Conservation (phyloP, 352 stramenopile genomes). For the Salisapilia sapeloensis region DNA sequence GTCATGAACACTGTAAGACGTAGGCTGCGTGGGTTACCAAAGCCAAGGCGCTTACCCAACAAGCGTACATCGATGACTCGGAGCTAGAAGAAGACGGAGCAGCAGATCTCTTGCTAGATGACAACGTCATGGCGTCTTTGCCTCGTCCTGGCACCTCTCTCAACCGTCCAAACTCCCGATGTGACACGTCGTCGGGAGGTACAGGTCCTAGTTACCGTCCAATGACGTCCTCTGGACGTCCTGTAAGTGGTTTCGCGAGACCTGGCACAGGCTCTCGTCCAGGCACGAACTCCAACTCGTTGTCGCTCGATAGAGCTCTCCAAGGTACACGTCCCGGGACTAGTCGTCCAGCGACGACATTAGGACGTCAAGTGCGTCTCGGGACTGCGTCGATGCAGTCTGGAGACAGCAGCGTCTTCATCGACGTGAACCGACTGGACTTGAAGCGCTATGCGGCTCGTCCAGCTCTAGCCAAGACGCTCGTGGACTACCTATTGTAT, state of each 20-base stretch:
- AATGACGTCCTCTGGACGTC: constrained; percentile 69
- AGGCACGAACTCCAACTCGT: constrained; percentile 35
- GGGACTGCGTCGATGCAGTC: constrained; percentile 82
- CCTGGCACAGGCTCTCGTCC: constrained; percentile 60
- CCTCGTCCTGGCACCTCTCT: constrained; percentile 81
- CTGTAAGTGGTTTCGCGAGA: constrained; percentile 77
- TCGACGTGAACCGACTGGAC: constrained; percentile 83
- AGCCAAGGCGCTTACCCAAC: constrained; percentile 71
- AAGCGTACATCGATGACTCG: constrained; percentile 86
- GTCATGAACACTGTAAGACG: background rate
- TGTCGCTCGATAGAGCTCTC: constrained; percentile 61
- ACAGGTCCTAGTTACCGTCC: constrained; percentile 68
- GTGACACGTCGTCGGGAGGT: constrained; percentile 7
- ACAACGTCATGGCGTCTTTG: constrained; percentile 82
- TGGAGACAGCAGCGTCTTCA: constrained; percentile 56
- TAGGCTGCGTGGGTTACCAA: constrained; percentile 84
- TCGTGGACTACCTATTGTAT: constrained; percentile 87
- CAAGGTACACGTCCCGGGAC: constrained; percentile 62
- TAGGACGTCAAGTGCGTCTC: constrained; percentile 81
- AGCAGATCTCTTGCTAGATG: constrained; percentile 84
- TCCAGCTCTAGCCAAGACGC: constrained; percentile 70
- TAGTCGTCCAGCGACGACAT: constrained; percentile 72
- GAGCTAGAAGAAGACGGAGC: constrained; percentile 85
- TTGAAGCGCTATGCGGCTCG: constrained; percentile 80
- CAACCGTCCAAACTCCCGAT: constrained; percentile 56